Conservation (phyloP, 2,329 filamentous ascomycete genomes). For the Hyphodiscus sp. region DNA sequence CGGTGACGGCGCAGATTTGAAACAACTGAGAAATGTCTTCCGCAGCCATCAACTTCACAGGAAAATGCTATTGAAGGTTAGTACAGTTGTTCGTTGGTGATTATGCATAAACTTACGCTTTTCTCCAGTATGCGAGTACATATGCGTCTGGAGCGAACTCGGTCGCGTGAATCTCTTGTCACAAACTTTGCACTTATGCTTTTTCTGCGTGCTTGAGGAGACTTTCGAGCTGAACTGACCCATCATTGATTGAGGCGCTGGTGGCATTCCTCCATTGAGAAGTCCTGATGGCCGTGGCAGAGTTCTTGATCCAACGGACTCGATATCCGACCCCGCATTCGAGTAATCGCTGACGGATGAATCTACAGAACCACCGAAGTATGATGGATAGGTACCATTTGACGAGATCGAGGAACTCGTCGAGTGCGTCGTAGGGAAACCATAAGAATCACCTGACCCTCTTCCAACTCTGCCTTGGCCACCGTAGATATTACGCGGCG, state of each 20-base stretch:
- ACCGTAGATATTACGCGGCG: slow-evolving; percentile 83
- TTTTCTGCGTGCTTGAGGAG: slow-evolving; percentile 93
- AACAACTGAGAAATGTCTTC: slow-evolving; percentile 93
- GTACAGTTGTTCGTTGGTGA: slow-evolving; percentile 7
- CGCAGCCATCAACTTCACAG: slow-evolving; percentile 91
- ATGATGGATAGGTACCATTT: slow-evolving; percentile 73
- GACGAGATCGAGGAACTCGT: slow-evolving; percentile 85
- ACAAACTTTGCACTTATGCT: slow-evolving; percentile 99
- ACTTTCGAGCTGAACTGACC: slow-evolving; percentile 96
- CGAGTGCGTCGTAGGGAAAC: slow-evolving; percentile 80
- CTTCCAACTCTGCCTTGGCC: slow-evolving; percentile 53
- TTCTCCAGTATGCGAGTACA: slow-evolving; percentile 97
- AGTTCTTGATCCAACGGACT: slow-evolving; percentile 73
- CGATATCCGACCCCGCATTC: slow-evolving; percentile 80
- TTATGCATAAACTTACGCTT: slow-evolving; percentile 64
- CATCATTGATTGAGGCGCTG: slow-evolving; percentile 96
- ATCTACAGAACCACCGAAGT: slow-evolving; percentile 80
- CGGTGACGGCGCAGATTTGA: slow-evolving; percentile 91
- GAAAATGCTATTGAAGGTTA: slow-evolving; percentile 62
- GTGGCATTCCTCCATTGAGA: slow-evolving; percentile 57
- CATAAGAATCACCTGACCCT: slow-evolving; percentile 78
- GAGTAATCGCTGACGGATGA: slow-evolving; percentile 90
- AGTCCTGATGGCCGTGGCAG: slow-evolving; percentile 70
- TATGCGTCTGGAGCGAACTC: slow-evolving; percentile 91
- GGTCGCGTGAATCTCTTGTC: slow-evolving; percentile 95